Evolutionary conservation across 257 asterid genomes (phyloP), one percentile per base, ranked within the genome.

Genomic region (Rubia yunnanensis): DNA sequence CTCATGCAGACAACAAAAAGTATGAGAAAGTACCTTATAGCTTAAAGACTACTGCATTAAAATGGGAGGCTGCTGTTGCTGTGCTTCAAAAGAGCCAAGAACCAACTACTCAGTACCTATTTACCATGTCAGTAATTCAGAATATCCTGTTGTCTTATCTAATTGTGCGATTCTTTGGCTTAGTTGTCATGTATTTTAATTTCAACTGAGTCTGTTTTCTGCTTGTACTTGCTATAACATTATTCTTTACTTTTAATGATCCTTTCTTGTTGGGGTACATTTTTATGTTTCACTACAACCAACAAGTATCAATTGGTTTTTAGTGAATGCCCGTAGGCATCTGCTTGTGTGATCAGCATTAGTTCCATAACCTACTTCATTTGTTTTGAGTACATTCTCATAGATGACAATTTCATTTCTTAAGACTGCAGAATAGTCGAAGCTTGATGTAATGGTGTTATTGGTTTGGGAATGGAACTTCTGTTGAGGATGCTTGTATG

Each of bases 1-100:
- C 50, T 50, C 60, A 27, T 73, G 73, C 62, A 80, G 81, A 67
- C 76, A 75, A 66, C 67, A 44, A 68, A 72, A 76, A 76, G 66
- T 55, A 86, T 86, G 96, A 75, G 53, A 69, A 74, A 75, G 77
- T 54, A 58, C 82, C 63, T 49, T 60, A 62, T 73, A 77, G 79
- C 69, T 73, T 65, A 67, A 70, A 60, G 60, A 69, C 79, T 72
- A 52, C 68, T 70, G 63, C 31, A 44, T 70, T 74, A 78, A 73
- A 62, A 88, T 88, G 96, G 96, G 96, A 38, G 91, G 82, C 77
- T 88, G 96, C 68, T 83, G 90, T 62, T 88, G 94, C 79, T 86
- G 88, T 77, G 86, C 90, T 24, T 73, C 84, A 59, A 79, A 67
- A 62, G 52, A 62, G 58, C 74, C 62, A 61, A 86, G 81, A 61